Percentiles rank a stretch among this genome's conserved stretches.
These are phyloP conservation scores for Eucalyptus viminalis DNA, from an alignment of 345 rosid genomes.

Conservation along the genomic window DNA sequence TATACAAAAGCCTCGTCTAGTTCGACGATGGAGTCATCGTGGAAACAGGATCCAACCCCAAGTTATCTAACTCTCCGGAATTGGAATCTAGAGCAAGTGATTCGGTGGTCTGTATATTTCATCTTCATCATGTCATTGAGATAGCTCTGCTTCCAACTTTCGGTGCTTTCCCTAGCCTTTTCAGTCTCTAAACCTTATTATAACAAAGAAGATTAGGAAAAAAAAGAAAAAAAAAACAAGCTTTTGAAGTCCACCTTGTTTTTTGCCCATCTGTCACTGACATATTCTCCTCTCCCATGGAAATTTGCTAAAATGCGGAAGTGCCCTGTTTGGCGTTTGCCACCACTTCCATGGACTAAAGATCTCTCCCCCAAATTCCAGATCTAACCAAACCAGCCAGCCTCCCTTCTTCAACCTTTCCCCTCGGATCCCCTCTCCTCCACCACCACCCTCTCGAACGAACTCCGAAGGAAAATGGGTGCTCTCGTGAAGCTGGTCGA, in stretches of 20 bases:
- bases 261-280: not conserved
- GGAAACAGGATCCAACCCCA: not conserved
- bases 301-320: not conserved
- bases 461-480: slow-evolving; percentile 19
- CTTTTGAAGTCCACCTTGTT: not conserved
- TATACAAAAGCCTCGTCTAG: accelerated
- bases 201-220: not conserved
- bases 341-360: not conserved
- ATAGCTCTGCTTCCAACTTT: not conserved
- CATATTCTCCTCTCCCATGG: not conserved
- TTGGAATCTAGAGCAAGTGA: not conserved
- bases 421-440: not conserved
- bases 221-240: not conserved
- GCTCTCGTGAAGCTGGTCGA: slow-evolving; percentile 46
- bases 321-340: not conserved
- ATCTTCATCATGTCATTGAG: not conserved
- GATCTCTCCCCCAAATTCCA: not conserved
- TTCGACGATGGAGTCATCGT: accelerated
- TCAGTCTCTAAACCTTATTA: not conserved
- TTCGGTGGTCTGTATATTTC: not conserved
- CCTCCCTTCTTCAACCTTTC: not conserved
- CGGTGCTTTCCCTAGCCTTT: not conserved
- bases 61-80: not conserved
- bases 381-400: not conserved
- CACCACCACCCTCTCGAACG: not conserved